Percentiles rank a stretch among this genome's conserved stretches.
Conservation (phyloP, 768 basidiomycete genomes). For the Psilocybe cyanescens region DNA sequence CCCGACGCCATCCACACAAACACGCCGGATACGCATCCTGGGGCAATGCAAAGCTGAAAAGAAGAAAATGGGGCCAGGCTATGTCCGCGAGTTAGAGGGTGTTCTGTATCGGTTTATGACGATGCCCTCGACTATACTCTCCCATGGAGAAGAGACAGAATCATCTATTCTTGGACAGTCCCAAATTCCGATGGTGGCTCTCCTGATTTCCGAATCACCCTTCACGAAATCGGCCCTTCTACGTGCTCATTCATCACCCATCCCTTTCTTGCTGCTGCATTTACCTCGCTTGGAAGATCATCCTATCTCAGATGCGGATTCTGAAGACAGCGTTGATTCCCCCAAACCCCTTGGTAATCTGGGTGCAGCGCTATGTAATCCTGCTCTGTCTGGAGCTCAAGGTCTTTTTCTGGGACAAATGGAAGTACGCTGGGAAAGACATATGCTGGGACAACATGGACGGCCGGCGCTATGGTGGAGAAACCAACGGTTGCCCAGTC, state of each 20-base stretch:
- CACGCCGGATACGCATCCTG: slow-evolving; percentile 71
- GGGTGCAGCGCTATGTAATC: slow-evolving; percentile 70
- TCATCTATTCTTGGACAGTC: background rate
- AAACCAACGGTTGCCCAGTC: slow-evolving; percentile 34
- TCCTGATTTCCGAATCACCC: slow-evolving; percentile 80
- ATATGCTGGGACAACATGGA: slow-evolving; percentile 30
- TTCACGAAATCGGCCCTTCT: slow-evolving; percentile 76
- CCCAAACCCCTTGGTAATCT: slow-evolving; percentile 26
- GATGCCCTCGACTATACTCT: slow-evolving; percentile 9
- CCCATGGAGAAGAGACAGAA: background rate
- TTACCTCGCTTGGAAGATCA: slow-evolving; percentile 50
- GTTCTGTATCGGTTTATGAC: slow-evolving; percentile 62
- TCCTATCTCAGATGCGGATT: background rate
- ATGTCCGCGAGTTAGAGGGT: slow-evolving; percentile 91
- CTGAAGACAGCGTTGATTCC: background rate
- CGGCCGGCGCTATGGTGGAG: slow-evolving; percentile 51
- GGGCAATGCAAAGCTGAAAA: slow-evolving; percentile 94
- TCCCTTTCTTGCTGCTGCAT: slow-evolving; percentile 82
- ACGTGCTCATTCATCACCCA: slow-evolving; percentile 71
- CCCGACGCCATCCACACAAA: background rate
- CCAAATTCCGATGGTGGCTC: slow-evolving; percentile 54
- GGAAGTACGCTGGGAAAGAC: slow-evolving; percentile 71
- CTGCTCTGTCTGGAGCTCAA: slow-evolving; percentile 55
- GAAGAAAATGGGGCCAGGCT: slow-evolving; percentile 77
- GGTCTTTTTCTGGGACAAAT: slow-evolving; percentile 64